Conservation (phyloP, 306 rosid genomes). For the Boehmeria nivea region DNA sequence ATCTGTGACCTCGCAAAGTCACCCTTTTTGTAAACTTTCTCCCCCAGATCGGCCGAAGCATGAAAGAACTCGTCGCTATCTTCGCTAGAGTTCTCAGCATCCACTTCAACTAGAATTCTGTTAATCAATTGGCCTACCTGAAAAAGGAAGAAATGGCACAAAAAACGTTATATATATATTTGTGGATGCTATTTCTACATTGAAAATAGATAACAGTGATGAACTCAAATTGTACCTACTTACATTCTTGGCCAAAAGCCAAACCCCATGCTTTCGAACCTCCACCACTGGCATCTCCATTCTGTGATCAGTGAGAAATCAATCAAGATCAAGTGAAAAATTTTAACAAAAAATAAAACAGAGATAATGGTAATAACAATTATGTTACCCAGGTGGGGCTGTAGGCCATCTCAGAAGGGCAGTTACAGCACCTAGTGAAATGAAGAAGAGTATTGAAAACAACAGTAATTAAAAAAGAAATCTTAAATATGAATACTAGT, state of each 20-base stretch:
- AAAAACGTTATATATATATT: not conserved
- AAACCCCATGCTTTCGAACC: slow-evolving; percentile 79
- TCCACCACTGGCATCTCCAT: slow-evolving; percentile 95
- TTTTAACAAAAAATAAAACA: not conserved
- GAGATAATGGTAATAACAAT: not conserved
- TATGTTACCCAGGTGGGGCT: slow-evolving; percentile 76
- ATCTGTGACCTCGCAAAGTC: slow-evolving; percentile 63
- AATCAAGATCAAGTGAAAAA: slow-evolving; percentile 20
- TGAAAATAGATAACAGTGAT: too few species aligned
- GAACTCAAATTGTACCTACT: slow-evolving; percentile 22
- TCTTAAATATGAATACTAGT: not conserved
- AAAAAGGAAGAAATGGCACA: slow-evolving; percentile 9
- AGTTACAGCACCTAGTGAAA: slow-evolving; percentile 56
- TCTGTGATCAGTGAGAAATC: slow-evolving; percentile 39
- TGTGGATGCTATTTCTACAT: not conserved
- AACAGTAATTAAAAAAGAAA: too few species aligned
- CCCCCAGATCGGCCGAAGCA: slow-evolving; percentile 65
- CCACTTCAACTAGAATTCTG: slow-evolving; percentile 85
- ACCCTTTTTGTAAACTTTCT: slow-evolving; percentile 78
- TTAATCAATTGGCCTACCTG: slow-evolving; percentile 91
- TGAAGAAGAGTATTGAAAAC: slow-evolving; percentile 10
- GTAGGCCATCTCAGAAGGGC: slow-evolving; percentile 94
- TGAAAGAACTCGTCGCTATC: slow-evolving; percentile 50
- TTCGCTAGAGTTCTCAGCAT: slow-evolving; percentile 48
- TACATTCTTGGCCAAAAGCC: slow-evolving; percentile 89